Base-by-base conservation (phyloP, 768 basidiomycete species). In the Russula sp. region DNA sequence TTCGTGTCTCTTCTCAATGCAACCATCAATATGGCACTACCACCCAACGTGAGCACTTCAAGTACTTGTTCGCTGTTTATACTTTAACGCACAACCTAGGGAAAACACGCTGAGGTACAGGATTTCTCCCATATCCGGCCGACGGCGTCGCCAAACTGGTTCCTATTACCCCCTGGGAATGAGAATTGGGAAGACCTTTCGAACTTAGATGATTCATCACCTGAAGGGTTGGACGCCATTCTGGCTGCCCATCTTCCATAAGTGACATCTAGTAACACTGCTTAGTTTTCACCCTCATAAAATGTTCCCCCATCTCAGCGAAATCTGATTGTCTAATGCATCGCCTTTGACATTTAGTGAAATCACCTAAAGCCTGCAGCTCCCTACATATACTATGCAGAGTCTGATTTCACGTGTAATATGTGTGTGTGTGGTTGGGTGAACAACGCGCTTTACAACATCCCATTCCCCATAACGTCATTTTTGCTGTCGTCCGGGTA, bases 51-150 rank as follows among this genome's bases (percentile, higher is more conserved):
- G 35, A 39, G 51, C 39, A 18, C 22, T 38, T 35, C 49, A n/a
- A 45, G 20, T 13, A 13, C 7, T 13, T 18, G 13, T 53, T 47
- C 9, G 20, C n/a, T 46, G 10, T 43, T 22, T 48, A 39, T 50
- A 36, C 25, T 34, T 43, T 38, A 51, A 58, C 51, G 47, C n/a
- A 7, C 32, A 8, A 47, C 77, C 75, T 47, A 70, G 41, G 75
- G 70, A 63, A 76, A 78, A 22, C 73, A 79, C 58, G 68, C 79
- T n/a, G 63, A 76, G 2, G 83, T 92, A 18, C 88, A 88, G 68
- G 93, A 95, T 66, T 95, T 95, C 70, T 89, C 90, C 20, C 91
- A 93, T 71, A 88, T 93, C 61, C 77, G 84, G 36, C 69, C 80
- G 5, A 84, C 87, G 1, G 84, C 83, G 0, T 94, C 93, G 5